phyloP scores from a whole-genome alignment of 2,329 filamentous ascomycete species.

The Alternaria ethzedia region DNA sequence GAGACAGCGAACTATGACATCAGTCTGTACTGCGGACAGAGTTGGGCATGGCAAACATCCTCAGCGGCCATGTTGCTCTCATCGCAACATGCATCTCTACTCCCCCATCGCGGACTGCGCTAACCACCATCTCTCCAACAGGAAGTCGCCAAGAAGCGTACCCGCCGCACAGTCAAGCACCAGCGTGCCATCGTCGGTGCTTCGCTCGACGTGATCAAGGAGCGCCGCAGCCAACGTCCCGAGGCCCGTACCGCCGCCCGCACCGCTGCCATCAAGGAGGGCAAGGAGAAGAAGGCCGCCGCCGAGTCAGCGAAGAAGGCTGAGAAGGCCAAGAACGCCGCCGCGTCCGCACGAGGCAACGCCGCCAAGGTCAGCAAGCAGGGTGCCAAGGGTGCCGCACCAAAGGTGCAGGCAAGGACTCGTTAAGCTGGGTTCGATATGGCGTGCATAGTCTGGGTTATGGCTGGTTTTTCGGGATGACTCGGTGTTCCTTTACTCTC shows the following conservation, averaged over 20 bases:
- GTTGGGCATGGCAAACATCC: background rate
- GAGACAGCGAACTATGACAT: slow-evolving; percentile 29
- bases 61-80: background rate
- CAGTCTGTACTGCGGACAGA: slow-evolving; percentile 14
- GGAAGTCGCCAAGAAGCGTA: slow-evolving; percentile 99
- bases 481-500: slow-evolving; percentile 39
- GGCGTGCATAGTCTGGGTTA: slow-evolving; percentile 34
- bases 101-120: slow-evolving; percentile 7
- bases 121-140: slow-evolving; percentile 55
- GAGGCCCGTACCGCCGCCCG: slow-evolving; percentile 94
- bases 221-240: slow-evolving; percentile 92
- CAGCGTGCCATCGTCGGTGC: slow-evolving; percentile 99
- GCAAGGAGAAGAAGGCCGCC: slow-evolving; percentile 97
- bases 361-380: slow-evolving; percentile 91
- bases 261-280: slow-evolving; percentile 88
- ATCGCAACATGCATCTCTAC: background rate
- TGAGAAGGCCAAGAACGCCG: slow-evolving; percentile 95
- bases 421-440: slow-evolving; percentile 66
- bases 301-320: slow-evolving; percentile 94
- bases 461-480: slow-evolving; percentile 37
- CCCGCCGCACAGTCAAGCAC: slow-evolving; percentile 95
- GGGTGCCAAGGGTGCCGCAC: slow-evolving; percentile 87
- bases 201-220: slow-evolving; percentile 99
- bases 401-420: slow-evolving; percentile 84
- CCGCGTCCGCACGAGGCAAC: slow-evolving; percentile 76